A percentile compares a stretch with the other conserved stretches of the same genome.
Conservation (phyloP, 768 basidiomycete genomes). For the Lyophyllum decastes region DNA sequence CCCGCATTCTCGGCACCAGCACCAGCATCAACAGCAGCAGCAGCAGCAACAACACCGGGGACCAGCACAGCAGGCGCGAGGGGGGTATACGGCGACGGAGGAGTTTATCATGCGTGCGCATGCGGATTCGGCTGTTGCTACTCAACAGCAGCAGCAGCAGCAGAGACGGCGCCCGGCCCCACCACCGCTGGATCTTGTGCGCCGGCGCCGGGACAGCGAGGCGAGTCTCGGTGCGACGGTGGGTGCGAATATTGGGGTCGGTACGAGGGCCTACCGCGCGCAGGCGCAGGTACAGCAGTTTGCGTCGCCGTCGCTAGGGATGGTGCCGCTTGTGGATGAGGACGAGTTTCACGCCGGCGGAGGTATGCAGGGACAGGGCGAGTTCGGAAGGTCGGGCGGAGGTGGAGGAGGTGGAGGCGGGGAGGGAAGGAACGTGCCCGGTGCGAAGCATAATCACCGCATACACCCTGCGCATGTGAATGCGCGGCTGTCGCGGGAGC, state of each 20-base stretch:
- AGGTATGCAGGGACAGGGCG: background rate
- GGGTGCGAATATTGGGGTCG: conserved; percentile 31
- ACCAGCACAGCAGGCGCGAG: conserved; percentile 33
- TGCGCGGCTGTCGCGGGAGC: conserved; percentile 8
- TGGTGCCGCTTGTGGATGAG: conserved; percentile 27
- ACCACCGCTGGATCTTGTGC: conserved; percentile 34
- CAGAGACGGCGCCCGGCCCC: conserved; percentile 26
- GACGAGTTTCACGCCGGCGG: conserved; percentile 37
- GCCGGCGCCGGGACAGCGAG: conserved; percentile 20
- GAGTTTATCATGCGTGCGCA: conserved; percentile 66
- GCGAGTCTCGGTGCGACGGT: background rate
- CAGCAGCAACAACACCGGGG: background rate
- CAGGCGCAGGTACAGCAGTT: conserved; percentile 29
- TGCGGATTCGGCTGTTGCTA: conserved; percentile 18
- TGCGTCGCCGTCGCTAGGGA: conserved; percentile 20
- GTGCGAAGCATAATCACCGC: conserved; percentile 7
- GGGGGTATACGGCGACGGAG: conserved; percentile 70
- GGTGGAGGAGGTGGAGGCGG: conserved; percentile 1
- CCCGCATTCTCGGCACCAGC: background rate
- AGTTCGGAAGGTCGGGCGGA: background rate
- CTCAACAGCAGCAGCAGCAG: conserved; percentile 8
- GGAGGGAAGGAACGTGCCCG: background rate
- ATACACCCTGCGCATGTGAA: conserved; percentile 16
- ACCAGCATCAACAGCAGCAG: background rate
- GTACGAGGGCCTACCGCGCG: conserved; percentile 43